Conservation (phyloP, 2,329 filamentous ascomycete species). For the Clonostachys byssicola region DNA sequence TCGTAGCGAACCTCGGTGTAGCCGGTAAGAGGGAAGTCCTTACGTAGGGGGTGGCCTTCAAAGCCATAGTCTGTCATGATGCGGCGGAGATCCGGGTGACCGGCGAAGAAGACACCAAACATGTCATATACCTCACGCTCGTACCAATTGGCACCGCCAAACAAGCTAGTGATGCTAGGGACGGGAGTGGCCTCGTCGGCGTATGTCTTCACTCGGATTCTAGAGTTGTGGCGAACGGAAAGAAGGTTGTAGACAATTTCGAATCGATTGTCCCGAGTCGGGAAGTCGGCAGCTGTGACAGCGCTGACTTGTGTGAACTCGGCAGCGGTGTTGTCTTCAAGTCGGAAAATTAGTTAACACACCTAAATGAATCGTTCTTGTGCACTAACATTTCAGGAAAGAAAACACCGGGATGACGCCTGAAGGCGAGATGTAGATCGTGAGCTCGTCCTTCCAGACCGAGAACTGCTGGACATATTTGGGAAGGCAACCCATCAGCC, state of each 20-base stretch:
- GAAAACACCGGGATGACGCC: slow-evolving; percentile 88
- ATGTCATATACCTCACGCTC: slow-evolving; percentile 97
- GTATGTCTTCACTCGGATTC: slow-evolving; percentile 97
- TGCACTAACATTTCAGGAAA: slow-evolving; percentile 73
- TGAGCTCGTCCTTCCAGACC: slow-evolving; percentile 98
- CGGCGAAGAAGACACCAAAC: slow-evolving; percentile 94
- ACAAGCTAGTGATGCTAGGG: slow-evolving; percentile 80
- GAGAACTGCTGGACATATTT: slow-evolving; percentile 99
- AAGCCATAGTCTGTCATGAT: slow-evolving; percentile 99
- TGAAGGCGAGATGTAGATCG: slow-evolving; percentile 83
- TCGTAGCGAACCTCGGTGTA: slow-evolving; percentile 98
- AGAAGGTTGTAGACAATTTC: slow-evolving; percentile 98
- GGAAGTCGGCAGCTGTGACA: slow-evolving; percentile 94
- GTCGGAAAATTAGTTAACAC: neutral
- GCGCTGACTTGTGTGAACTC: slow-evolving; percentile 93
- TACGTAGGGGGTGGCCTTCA: slow-evolving; percentile 93
- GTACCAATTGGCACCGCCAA: slow-evolving; percentile 97
- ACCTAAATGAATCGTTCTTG: neutral
- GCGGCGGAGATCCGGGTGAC: slow-evolving; percentile 89
- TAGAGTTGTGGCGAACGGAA: slow-evolving; percentile 91
- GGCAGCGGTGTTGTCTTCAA: slow-evolving; percentile 83
- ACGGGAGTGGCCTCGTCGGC: slow-evolving; percentile 94
- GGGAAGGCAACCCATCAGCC: slow-evolving; percentile 92
- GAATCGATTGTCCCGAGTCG: slow-evolving; percentile 91
- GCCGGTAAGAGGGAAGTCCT: slow-evolving; percentile 96